These are phyloP conservation scores for Fistulifera solaris DNA, from an alignment of 108 stramenopile genomes.

Conservation along the genomic window DNA sequence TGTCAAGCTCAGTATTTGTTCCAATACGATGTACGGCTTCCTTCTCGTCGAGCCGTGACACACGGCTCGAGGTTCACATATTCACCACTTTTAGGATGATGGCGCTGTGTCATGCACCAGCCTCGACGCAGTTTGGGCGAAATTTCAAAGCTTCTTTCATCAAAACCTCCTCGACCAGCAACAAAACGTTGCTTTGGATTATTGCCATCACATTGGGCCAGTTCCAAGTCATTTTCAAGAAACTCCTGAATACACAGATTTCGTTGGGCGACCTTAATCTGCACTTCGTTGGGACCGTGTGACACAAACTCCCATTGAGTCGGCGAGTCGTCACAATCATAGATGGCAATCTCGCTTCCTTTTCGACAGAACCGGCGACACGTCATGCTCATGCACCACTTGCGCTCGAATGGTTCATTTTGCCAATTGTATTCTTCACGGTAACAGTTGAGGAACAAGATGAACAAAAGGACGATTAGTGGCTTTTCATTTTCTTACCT, in stretches of 20 bases:
- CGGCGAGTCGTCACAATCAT: not conserved
- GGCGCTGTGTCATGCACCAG: constrained; percentile 9
- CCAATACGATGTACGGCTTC: constrained; percentile 3
- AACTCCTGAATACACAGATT: not conserved
- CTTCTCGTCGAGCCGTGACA: not conserved
- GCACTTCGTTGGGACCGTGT: not conserved
- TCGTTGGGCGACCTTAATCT: not conserved
- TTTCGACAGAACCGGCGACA: not conserved
- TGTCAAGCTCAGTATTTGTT: not conserved
- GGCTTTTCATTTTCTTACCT: not conserved
- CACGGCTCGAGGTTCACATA: constrained; percentile 2
- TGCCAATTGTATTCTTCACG: constrained; percentile 43
- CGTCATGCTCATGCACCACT: constrained; percentile 49
- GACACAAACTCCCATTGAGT: too few species aligned
- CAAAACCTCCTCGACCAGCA: not conserved
- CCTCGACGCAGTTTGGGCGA: not conserved
- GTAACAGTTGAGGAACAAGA: too few species aligned
- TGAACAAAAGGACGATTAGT: too few species aligned
- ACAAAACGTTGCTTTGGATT: not conserved
- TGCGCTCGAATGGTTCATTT: constrained; percentile 35
- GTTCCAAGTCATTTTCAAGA: not conserved
- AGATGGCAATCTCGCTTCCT: not conserved
- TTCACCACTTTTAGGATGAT: constrained; percentile 8
- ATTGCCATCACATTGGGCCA: not conserved
- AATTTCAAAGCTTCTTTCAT: not conserved